Evolutionary conservation across 495 filamentous ascomycete genomes (phyloP), one percentile per base, ranked within the genome.

Genomic region (Rostrohypoxylon terebratum): DNA sequence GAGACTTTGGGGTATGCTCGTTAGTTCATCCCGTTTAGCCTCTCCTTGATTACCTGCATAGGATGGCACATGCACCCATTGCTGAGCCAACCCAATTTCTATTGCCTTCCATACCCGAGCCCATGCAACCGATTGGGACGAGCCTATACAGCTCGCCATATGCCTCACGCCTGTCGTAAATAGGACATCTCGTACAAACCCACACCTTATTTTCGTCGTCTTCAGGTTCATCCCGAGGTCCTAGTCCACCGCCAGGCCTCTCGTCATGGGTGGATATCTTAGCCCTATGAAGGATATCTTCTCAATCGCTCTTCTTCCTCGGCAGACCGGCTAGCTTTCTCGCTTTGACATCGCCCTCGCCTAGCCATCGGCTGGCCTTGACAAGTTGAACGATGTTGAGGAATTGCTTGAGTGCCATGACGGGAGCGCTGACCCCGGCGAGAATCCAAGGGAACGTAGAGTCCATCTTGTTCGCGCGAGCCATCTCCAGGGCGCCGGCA

Each of bases 321-420:
- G 84, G 82, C n/a, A 87, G 69, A 4, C 88, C 84, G 42, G 79
- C 76, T 54, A 77, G 83, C 77, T 78, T 84, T 72, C 92, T 81
- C 48, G 85, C 80, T 76, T 84, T 78, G 13, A 88, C 75, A 75
- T 99, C 96, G 18, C 94, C 93, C 82, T 98, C 94, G 0, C 93
- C 96, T 53, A 99, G 82, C 92, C 94, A 97, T 74, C 88, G 88
- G 81, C 92, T 92, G 9, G 96, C 96, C 82, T 97, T 97, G 76
- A 97, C 89, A 60, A 99, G 85, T 82, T 99, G 96, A 47, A 98
- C 85, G 38, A 98, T 87, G 77, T 98, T 98, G 83, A 98, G 91
- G 66, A 92, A 86, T 78, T 99, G 96, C 86, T 99, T 99, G 66
- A 88, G 84, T 20, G 87, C 84, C 93, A 98, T 98, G 74, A 97